Conservation (phyloP, 805 yeast species). For the Wickerhamomyces subpelliculosus region DNA sequence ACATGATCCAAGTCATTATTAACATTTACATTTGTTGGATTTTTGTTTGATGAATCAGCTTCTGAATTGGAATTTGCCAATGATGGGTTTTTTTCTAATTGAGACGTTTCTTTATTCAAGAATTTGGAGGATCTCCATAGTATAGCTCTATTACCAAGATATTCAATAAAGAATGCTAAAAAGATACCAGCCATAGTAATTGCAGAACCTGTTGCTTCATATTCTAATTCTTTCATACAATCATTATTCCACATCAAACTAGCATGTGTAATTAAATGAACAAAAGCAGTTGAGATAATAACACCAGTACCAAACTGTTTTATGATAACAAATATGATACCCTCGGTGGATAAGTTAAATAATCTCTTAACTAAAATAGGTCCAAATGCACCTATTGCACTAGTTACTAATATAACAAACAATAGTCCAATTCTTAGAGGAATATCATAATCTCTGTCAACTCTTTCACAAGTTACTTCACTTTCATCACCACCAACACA, state of each 20-base stretch:
- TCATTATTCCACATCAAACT: neutral
- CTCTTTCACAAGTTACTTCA: slow-evolving; percentile 10
- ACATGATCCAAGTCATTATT: neutral
- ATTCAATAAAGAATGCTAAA: slow-evolving; percentile 1
- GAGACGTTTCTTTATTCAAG: no score
- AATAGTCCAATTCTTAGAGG: slow-evolving; percentile 1
- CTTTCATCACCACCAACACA: slow-evolving; percentile 12
- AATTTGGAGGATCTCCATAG: neutral
- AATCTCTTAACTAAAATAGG: neutral
- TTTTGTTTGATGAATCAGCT: neutral
- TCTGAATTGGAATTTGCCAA: no score
- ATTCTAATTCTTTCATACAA: neutral
- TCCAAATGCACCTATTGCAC: neutral
- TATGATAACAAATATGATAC: neutral
- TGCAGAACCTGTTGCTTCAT: neutral
- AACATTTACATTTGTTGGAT: neutral
- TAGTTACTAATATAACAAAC: neutral
- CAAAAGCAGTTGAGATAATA: slow-evolving; percentile 1
- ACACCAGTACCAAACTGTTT: slow-evolving; percentile 1
- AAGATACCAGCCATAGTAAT: slow-evolving; percentile 1
- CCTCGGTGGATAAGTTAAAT: neutral
- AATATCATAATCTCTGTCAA: neutral
- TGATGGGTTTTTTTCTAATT: no score
- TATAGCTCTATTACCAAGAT: neutral
- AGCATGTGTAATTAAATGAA: neutral